Evolutionary conservation across 768 basidiomycete species (phyloP).

Genomic region (Lanmaoa rubissima): DNA sequence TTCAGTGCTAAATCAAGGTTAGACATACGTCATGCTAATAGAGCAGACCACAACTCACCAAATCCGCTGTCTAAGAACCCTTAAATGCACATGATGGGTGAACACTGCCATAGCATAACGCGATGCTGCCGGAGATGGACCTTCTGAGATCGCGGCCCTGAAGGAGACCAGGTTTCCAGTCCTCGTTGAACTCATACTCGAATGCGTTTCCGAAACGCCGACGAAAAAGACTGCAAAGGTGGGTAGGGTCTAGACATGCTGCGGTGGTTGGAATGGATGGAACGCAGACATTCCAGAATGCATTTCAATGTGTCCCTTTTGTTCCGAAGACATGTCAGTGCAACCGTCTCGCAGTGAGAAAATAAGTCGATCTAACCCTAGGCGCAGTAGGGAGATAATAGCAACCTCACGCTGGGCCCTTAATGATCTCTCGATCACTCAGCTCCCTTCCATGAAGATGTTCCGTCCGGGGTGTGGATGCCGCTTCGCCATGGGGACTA

Average conservation of each 20-base stretch:
- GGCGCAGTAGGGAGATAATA: slow-evolving; percentile 78
- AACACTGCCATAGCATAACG: slow-evolving; percentile 7
- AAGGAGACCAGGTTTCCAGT: slow-evolving; percentile 73
- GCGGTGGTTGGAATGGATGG: slow-evolving; percentile 35
- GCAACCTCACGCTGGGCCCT: slow-evolving; percentile 62
- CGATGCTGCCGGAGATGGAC: slow-evolving; percentile 20
- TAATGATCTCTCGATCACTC: slow-evolving; percentile 75
- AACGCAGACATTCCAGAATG: slow-evolving; percentile 80
- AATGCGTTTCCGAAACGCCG: slow-evolving; percentile 82
- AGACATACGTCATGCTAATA: not conserved
- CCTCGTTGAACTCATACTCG: slow-evolving; percentile 85
- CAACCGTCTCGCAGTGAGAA: slow-evolving; percentile 3
- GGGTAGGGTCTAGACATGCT: slow-evolving; percentile 76
- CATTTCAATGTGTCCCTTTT: slow-evolving; percentile 86
- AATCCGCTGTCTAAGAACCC: slow-evolving; percentile 76
- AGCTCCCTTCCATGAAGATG: slow-evolving; percentile 73
- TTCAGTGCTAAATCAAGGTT: slow-evolving; percentile 53
- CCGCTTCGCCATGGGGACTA: slow-evolving; percentile 33
- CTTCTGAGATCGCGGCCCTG: slow-evolving; percentile 79
- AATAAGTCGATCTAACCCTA: slow-evolving; percentile 48
- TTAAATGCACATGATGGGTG: slow-evolving; percentile 39
- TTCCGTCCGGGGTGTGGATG: slow-evolving; percentile 49
- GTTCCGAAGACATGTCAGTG: slow-evolving; percentile 27
- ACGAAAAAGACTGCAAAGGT: slow-evolving; percentile 80
- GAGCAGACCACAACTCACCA: slow-evolving; percentile 3